These are phyloP conservation scores for Artemisia argyi DNA, from an alignment of 129 eudicot genomes.

Conservation along the genomic window DNA sequence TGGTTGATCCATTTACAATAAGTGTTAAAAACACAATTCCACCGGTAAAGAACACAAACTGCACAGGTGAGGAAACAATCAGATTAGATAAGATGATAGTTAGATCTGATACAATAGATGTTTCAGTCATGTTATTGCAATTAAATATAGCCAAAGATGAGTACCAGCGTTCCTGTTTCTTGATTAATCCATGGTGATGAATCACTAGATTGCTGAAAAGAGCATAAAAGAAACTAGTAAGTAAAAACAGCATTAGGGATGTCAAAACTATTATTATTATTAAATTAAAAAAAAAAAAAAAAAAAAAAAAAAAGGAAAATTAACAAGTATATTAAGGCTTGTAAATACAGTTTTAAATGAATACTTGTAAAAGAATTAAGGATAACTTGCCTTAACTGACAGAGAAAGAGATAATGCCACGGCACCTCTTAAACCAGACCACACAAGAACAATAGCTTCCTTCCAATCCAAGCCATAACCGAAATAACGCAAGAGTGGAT, in stretches of 20 bases:
- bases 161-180: slow-evolving; percentile 85
- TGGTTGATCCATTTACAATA: slow-evolving; percentile 86
- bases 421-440: slow-evolving; percentile 98
- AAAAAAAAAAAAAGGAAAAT: too few relatives aligned
- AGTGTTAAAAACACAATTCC: slow-evolving; percentile 92
- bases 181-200: slow-evolving; percentile 49
- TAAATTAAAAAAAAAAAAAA: too few relatives aligned
- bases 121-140: not conserved
- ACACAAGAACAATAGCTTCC: slow-evolving; percentile 78
- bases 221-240: slow-evolving; percentile 15
- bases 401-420: slow-evolving; percentile 89
- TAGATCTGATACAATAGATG: too few relatives aligned
- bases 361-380: not conserved
- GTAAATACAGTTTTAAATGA: not conserved
- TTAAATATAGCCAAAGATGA: slow-evolving; percentile 16
- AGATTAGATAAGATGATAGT: not conserved
- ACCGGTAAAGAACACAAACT: slow-evolving; percentile 96
- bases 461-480: slow-evolving; percentile 97
- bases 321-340: too few relatives aligned
- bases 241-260: not conserved
- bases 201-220: slow-evolving; percentile 76
- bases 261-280: not conserved
- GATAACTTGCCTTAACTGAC: slow-evolving; percentile 77
- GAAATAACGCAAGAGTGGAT: slow-evolving; percentile 65
- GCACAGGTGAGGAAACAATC: slow-evolving; percentile 36